Base-by-base conservation (phyloP, 768 basidiomycete genomes). In the Leccinum pellstonianum region DNA sequence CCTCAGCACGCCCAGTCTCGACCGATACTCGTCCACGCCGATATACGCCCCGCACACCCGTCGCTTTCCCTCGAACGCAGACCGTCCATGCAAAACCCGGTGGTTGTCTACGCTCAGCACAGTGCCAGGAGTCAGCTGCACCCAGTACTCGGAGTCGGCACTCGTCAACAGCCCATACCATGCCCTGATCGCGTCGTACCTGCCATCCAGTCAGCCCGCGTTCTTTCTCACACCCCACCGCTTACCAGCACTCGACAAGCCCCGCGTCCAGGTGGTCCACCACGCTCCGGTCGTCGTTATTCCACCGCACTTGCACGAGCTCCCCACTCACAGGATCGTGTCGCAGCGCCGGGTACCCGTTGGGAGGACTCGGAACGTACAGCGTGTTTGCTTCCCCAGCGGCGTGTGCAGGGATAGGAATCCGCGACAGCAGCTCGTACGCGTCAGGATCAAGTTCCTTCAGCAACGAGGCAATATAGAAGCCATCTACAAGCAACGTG, bases 11-110 rank as follows among this genome's bases (percentile, higher is more conserved):
- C 82, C 80, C 11, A 96, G 77, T 64, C 87, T 87, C 0, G 93
- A 95, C 41, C 82, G 81, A 71, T 88, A 98, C 70, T 99, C 97
- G 71, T 99, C 96, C 12, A 83, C 78, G 0, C 92, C 91, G 58
- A 98, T 83, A 71, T 99, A 99, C 0, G 96, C 97, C 3, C 96
- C 96, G 68, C 96, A 98, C 86, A 99, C 93, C 1, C 91, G 83
- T 3, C 96, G 84, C 72, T 85, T 84, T 11, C 96, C 96, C 12
- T 84, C 81, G 70, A 97, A 98, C 1, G 87, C 83, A 0, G 94
- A 93, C n/a, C 96, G 87, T 12, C 96, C 96, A 65, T 98, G 96
- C 52, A 98, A 78, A 12, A 98, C 92, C 21, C 96, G 85, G 74
- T 96, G 90, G 70, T 98, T 98, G 73, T 98, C 89, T 53, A 96